phyloP scores from a whole-genome alignment of 2,329 filamentous ascomycete species.

The Gremmenia infestans region DNA sequence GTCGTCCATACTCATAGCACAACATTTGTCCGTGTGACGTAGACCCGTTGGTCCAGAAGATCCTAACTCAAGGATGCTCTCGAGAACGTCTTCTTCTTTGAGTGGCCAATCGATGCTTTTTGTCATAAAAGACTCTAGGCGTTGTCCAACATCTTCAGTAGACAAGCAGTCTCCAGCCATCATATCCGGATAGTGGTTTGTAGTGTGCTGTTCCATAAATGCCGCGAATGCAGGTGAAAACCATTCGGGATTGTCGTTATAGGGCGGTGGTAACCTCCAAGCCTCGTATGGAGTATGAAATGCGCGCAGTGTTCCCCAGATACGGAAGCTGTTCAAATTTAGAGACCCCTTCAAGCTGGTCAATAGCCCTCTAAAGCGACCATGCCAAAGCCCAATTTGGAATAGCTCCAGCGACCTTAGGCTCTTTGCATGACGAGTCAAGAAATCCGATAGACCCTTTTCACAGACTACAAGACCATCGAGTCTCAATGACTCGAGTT shows the following conservation, averaged over 20 bases:
- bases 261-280: neutral
- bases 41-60: no score
- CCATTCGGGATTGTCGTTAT: neutral
- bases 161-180: no score
- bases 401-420: neutral
- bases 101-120: no score
- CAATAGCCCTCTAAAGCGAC: neutral
- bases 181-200: neutral
- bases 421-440: neutral
- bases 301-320: neutral
- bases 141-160: no score
- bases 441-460: neutral
- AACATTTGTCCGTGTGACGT: no score
- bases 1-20: no score
- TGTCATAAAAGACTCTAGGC: no score
- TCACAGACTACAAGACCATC: conserved; percentile 6
- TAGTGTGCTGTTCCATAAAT: neutral
- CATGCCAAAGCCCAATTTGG: neutral
- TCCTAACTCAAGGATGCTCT: no score
- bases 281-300: neutral
- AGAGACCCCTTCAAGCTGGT: neutral
- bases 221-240: neutral
- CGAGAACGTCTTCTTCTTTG: no score
- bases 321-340: neutral
- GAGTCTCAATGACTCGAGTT: neutral